A percentile compares a stretch with the other conserved stretches of the same genome.
These are phyloP conservation scores for Cladobotryum mycophilum DNA, from an alignment of 2,329 filamentous ascomycete species.

Conservation along the genomic window DNA sequence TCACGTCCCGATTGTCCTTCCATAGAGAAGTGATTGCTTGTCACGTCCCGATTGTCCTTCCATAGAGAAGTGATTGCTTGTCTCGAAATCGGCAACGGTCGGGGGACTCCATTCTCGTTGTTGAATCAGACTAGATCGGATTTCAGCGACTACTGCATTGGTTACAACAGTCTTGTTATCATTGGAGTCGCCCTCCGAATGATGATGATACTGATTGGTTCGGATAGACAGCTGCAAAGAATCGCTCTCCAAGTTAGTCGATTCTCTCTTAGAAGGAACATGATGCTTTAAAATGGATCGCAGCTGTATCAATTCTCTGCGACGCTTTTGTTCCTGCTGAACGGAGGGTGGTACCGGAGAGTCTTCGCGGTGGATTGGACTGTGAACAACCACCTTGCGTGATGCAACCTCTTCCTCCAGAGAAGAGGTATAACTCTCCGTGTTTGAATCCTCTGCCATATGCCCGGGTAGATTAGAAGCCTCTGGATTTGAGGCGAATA, in stretches of 20 bases:
- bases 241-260: background rate
- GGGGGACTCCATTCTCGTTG: constrained; percentile 16
- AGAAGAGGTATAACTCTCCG: background rate
- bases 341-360: constrained; percentile 26
- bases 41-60: background rate
- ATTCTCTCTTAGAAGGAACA: background rate
- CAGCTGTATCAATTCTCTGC: constrained; percentile 24
- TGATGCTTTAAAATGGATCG: constrained; percentile 30
- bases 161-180: constrained; percentile 6
- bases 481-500: background rate
- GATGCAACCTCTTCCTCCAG: constrained; percentile 7
- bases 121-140: constrained; percentile 20
- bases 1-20: constrained; percentile 9
- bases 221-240: background rate
- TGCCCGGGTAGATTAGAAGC: background rate
- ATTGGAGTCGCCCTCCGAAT: constrained; percentile 12
- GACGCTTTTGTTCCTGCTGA: constrained; percentile 30
- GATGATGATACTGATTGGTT: constrained; percentile 19
- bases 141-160: constrained; percentile 22
- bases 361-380: constrained; percentile 19
- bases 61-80: constrained; percentile 4
- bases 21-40: constrained; percentile 1
- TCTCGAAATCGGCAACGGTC: constrained; percentile 22
- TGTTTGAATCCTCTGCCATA: background rate
- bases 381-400: constrained; percentile 29